Evolutionary conservation across 495 filamentous ascomycete species (phyloP), one percentile per base, ranked within the genome.

Genomic region (Penicillium malachiteum): DNA sequence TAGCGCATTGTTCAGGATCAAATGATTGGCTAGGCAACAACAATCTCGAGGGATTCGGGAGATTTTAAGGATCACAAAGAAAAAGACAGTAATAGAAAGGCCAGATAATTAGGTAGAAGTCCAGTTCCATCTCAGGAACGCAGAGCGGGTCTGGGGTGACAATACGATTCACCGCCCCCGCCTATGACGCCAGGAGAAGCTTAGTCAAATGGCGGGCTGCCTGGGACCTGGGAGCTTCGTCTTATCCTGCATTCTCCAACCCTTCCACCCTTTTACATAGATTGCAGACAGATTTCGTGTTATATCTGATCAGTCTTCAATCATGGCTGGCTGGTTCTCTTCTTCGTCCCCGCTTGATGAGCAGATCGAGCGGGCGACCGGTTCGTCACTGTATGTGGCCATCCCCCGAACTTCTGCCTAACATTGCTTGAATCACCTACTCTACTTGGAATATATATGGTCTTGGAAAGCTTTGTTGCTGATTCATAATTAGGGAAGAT

Each of bases 331-430:
- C 65, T 97, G 94, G 90, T 96, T 94, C 78, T 89, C 87, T 40
- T 90, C 88, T 48, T 87, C 87, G 67, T 89, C 84, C 44, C 90
- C 91, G 67, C 83, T 98, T 69, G 95, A 98, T 71, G 91, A 95
- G 70, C 94, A 97, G 78, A 88, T 98, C 61, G 94, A 96, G 68
- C 88, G 87, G 71, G 94, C 94, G 41, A 98, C 94, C 13, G 85
- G 87, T 34, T 96, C 91, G 58, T 96, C 91, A 65, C 81, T 98
- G 89, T 96, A 86, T 42, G 71, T 70, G 42, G 42, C 41, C 44
- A 30, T 1, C 34, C 38, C 21, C 21, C 21, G 21, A 26, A 26
- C 52, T 55, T 49, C 35, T 57, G 50, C 54, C 53, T 53, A 50
- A 42, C n/a, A 7, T 13, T 40, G 4, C 26, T 13, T 14, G 35